Evolutionary conservation across 164 flowering plant species (phyloP), one percentile per base, ranked within the genome.

Genomic region (Sedum album): DNA sequence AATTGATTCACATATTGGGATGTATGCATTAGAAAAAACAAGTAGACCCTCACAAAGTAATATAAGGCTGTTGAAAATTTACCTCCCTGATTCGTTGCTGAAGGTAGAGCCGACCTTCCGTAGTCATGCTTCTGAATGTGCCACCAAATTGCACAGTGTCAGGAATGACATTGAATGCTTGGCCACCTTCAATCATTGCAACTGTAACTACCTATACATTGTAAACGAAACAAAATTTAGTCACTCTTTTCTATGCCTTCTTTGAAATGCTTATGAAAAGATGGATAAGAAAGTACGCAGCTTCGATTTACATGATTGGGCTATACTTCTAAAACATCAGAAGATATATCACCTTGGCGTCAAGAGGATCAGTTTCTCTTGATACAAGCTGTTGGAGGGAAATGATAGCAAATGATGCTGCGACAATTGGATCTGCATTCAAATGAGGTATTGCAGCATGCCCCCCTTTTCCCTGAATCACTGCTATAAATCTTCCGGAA

Each of bases 361-460:
- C 90, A n/a, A 87, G 79, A 64, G 98, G 96, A 78, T 92, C 75
- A 1, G 89, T 79, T 69, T 92, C 91, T 42, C 93, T 74, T 7
- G 98, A 88, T 44, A 86, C 79, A 60, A 88, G 81, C 57, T 84
- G 88, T 65, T 92, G 98, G 20, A 92, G 88, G 1, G 88, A 81
- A 61, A 83, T 69, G 60, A 88, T 78, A 0, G 87, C 71, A 48
- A 77, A 70, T 1, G 98, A 76, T 7, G 88, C 84, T 0, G 90
- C 96, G 15, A 44, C 1, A 2, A 44, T 44, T 0, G 93, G 90
- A 67, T 92, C 96, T 26, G 28, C 73, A 18, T 79, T 66, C 20
- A 1, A 35, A 38, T 87, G 90, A 1, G 94, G 92, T 0, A 0
- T 25, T 13, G 86, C 85, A 6, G 86, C 91, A 75, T 84, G 88